phyloP scores from a whole-genome alignment of 495 filamentous ascomycete genomes.

The Neohortaea acidophila region DNA sequence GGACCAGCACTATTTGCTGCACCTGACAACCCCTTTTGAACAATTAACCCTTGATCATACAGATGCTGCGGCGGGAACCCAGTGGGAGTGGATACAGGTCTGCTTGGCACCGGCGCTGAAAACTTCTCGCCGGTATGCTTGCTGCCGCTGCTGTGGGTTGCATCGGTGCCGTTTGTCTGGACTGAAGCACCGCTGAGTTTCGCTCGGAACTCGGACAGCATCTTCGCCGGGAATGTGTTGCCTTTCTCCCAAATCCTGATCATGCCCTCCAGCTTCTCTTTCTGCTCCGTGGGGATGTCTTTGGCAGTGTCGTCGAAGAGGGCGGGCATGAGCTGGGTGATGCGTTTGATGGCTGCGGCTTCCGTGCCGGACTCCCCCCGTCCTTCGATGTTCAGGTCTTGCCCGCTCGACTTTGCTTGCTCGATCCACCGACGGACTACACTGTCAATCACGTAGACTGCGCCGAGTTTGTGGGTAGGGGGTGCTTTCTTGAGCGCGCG shows the following conservation, averaged over 20 bases:
- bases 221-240: conserved; percentile 67
- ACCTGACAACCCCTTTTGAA: neutral
- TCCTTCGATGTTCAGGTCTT: conserved; percentile 44
- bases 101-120: conserved; percentile 6
- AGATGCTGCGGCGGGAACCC: conserved; percentile 15
- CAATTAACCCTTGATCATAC: conserved; percentile 11
- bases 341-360: conserved; percentile 89
- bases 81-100: conserved; percentile 9
- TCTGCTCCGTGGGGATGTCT: conserved; percentile 84
- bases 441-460: conserved; percentile 99
- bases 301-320: conserved; percentile 93
- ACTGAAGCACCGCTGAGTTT: conserved; percentile 28
- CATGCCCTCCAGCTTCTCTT: conserved; percentile 93
- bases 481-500: conserved; percentile 95
- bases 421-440: conserved; percentile 98
- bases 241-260: conserved; percentile 97
- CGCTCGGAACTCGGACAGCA: conserved; percentile 76
- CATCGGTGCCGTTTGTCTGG: conserved; percentile 5
- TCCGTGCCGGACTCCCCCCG: conserved; percentile 71
- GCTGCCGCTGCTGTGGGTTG: neutral
- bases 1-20: neutral
- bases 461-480: conserved; percentile 89
- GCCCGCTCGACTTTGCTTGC: conserved; percentile 70
- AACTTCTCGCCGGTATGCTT: conserved; percentile 12
- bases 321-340: conserved; percentile 80